Conservation (phyloP, 2,329 filamentous ascomycete genomes). For the Sphaerulina musiva region DNA sequence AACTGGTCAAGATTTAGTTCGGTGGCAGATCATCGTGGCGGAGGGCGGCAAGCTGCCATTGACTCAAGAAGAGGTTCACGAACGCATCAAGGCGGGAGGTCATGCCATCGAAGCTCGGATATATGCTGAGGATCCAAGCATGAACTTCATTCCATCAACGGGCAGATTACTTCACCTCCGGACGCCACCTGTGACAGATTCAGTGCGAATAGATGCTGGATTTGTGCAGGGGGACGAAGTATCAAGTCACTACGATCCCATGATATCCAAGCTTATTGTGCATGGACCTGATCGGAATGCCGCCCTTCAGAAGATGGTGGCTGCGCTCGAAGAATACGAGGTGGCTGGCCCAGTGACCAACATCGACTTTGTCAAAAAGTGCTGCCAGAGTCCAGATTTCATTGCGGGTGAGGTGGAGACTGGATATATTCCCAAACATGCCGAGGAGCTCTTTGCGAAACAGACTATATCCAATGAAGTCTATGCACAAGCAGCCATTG, state of each 20-base stretch:
- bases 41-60: constrained; percentile 61
- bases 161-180: constrained; percentile 77
- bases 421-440: constrained; percentile 87
- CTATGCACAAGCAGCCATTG: constrained; percentile 80
- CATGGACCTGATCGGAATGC: constrained; percentile 70
- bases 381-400: constrained; percentile 77
- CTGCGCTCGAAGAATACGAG: constrained; percentile 81
- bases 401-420: constrained; percentile 85
- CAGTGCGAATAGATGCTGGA: constrained; percentile 85
- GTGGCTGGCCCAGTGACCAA: constrained; percentile 91
- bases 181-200: constrained; percentile 61
- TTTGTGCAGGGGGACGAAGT: constrained; percentile 89
- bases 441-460: constrained; percentile 63
- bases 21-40: constrained; percentile 90
- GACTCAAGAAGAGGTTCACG: constrained; percentile 58
- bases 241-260: constrained; percentile 92
- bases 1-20: constrained; percentile 71
- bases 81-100: constrained; percentile 65
- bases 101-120: constrained; percentile 93
- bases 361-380: constrained; percentile 87
- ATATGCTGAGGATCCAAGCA: constrained; percentile 90
- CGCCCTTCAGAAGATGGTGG: constrained; percentile 73
- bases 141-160: constrained; percentile 89
- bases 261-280: constrained; percentile 98
- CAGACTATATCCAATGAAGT: constrained; percentile 59